These are phyloP conservation scores for Fusarium vanettenii DNA, from an alignment of 2,329 filamentous ascomycete species.

Conservation along the genomic window DNA sequence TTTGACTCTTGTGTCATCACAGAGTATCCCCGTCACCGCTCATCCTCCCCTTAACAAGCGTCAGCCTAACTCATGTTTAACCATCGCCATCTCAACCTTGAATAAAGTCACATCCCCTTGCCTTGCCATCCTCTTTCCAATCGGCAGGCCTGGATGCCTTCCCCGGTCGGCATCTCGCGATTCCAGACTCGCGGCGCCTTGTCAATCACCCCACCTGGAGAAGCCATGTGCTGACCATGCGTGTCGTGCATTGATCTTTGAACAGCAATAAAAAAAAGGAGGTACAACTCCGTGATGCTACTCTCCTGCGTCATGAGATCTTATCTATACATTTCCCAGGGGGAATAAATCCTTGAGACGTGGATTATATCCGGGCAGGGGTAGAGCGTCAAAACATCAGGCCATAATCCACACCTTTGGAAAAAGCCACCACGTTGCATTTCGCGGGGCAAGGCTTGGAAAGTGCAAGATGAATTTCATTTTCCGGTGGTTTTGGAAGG, in stretches of 20 bases:
- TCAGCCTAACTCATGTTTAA: neutral
- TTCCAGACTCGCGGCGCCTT: slow-evolving; percentile 11
- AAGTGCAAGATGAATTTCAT: neutral
- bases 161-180: slow-evolving; percentile 14
- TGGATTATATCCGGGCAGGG: neutral
- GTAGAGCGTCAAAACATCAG: slow-evolving; percentile 36
- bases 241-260: neutral
- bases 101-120: neutral
- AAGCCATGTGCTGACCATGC: slow-evolving; percentile 1
- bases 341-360: too few species aligned
- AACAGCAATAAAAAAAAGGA: neutral
- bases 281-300: neutral
- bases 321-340: neutral
- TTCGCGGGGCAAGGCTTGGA: slow-evolving; percentile 40
- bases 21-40: neutral
- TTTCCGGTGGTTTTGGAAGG: slow-evolving; percentile 9
- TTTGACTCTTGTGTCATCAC: neutral
- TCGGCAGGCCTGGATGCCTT: neutral
- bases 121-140: neutral
- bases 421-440: slow-evolving; percentile 39
- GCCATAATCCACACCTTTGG: slow-evolving; percentile 35
- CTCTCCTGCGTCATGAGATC: neutral
- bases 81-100: neutral
- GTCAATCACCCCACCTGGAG: slow-evolving; percentile 31
- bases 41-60: neutral